phyloP scores from a whole-genome alignment of 306 rosid species.

The Fragaria vesca region DNA sequence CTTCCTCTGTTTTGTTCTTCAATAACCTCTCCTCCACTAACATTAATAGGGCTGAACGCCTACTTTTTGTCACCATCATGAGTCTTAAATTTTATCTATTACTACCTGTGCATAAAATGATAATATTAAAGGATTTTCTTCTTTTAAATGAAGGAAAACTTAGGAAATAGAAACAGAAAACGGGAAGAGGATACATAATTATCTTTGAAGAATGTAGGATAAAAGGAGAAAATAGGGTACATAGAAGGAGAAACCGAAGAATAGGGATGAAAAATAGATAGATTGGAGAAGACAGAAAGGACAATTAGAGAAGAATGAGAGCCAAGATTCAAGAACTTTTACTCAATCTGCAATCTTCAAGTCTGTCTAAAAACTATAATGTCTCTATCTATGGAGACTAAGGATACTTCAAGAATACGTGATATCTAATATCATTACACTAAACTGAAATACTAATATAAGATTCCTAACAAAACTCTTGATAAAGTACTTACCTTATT shows the following conservation, averaged over 20 bases:
- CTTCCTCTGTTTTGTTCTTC: conserved; percentile 27
- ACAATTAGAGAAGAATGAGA: not conserved
- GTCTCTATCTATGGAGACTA: not conserved
- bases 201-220: not conserved
- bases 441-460: not conserved
- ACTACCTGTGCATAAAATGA: not conserved
- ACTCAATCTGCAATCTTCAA: not conserved
- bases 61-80: conserved; percentile 22
- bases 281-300: not conserved
- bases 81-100: not conserved
- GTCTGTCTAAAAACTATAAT: not conserved
- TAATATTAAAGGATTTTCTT: not conserved
- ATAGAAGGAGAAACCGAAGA: not conserved
- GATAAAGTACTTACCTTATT: not conserved
- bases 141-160: not conserved
- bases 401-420: not conserved
- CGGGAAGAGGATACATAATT: not conserved
- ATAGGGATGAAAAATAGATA: not conserved
- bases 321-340: not conserved
- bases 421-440: not conserved
- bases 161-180: not conserved
- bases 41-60: conserved; percentile 25
- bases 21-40: conserved; percentile 33
- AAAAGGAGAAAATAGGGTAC: not conserved
- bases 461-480: not conserved